These are phyloP conservation scores for Delphinella strobiligena DNA, from an alignment of 2,329 filamentous ascomycete species.

Conservation along the genomic window DNA sequence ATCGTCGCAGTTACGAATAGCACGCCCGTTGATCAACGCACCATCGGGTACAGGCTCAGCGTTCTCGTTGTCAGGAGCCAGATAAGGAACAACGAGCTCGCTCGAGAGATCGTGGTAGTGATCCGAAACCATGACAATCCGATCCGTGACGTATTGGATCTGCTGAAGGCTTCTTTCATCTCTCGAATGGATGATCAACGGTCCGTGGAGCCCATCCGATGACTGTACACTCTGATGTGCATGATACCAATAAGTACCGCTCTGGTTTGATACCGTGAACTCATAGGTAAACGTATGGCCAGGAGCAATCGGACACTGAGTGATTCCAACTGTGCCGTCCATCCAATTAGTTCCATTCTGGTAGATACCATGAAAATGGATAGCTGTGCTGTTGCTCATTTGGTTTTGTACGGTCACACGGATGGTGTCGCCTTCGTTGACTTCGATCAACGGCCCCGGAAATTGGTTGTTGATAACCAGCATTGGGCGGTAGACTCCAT, in stretches of 20 bases:
- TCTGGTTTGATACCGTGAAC: constrained; percentile 40
- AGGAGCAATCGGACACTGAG: constrained; percentile 51
- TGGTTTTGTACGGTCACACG: constrained; percentile 53
- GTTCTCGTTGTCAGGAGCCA: constrained; percentile 35
- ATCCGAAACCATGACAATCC: constrained; percentile 53
- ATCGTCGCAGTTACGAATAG: constrained; percentile 24
- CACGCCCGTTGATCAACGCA: constrained; percentile 31
- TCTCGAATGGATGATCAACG: constrained; percentile 44
- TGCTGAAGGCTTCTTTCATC: constrained; percentile 32
- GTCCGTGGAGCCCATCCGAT: constrained; percentile 49
- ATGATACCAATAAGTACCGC: constrained; percentile 48
- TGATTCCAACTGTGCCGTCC: constrained; percentile 53
- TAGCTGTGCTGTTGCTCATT: constrained; percentile 43
- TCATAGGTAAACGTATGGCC: constrained; percentile 44
- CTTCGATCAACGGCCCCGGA: constrained; percentile 27
- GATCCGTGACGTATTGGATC: constrained; percentile 38
- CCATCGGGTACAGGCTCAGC: constrained; percentile 45
- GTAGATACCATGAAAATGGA: constrained; percentile 60
- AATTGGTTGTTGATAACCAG: constrained; percentile 29
- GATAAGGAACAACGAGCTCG: constrained; percentile 40
- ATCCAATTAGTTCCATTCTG: constrained; percentile 56
- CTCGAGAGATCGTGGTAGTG: constrained; percentile 50
- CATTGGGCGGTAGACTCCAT: constrained; percentile 36
- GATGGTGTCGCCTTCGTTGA: constrained; percentile 52
- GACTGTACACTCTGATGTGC: constrained; percentile 48